Evolutionary conservation across 345 rosid genomes (phyloP), one percentile per base, ranked within the genome.

Genomic region (Clausena lansium): DNA sequence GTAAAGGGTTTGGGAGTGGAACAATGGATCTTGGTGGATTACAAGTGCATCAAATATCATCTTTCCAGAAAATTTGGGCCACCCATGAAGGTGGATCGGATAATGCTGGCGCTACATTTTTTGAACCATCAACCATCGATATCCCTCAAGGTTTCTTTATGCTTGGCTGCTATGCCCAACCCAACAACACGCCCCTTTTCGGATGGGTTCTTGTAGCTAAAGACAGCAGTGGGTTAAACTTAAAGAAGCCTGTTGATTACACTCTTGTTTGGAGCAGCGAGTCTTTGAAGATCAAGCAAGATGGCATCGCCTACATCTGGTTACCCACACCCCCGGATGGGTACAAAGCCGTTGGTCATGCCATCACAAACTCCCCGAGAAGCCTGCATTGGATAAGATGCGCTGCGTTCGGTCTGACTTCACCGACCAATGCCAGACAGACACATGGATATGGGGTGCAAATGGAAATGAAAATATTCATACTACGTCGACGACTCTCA

Each of bases 191-290:
- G 22, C 59, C 47, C 22, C 87, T 90, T 14, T 83, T 76, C 38
- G 94, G 92, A 1, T 88, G 90, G 93, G 89, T 89, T 82, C 92
- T 95, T 36, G 90, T 75, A 0, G 98, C 82, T 19, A 88, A 81
- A 85, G 95, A 88, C 27, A 81, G 83, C 57, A 52, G 57, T 52
- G 57, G 20, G 17, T 52, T 45, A 45, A 45, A 13, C 57, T 52
- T 95, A 38, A 81, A 82, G 47, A 80, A 78, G 30, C 99, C 99
- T 14, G 4, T 83, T 5, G 99, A 93, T 82, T 95, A 91, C 83
- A 86, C 83, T 60, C 97, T 95, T 54, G 86, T 92, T 60, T 93
- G 90, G 91, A 92, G 84, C 84, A 92, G 96, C 6, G 92, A 92
- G 67, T 79, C 91, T 27, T 24, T 80, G 72, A 84, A 85, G 33